Evolutionary conservation across 129 eudicot species (phyloP).

Genomic region (Flaveria linearis): DNA sequence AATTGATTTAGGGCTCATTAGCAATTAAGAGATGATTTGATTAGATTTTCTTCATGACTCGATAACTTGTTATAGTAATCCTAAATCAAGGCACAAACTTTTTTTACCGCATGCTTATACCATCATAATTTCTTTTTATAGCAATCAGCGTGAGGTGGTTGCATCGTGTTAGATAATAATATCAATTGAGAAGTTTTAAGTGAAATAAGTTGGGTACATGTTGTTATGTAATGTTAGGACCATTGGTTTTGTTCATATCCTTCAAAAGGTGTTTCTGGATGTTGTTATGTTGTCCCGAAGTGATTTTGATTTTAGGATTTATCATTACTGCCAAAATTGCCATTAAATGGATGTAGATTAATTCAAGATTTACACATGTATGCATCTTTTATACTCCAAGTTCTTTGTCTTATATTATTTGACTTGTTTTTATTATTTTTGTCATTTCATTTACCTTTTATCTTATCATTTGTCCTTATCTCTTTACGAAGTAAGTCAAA

Average conservation of each 20-base stretch:
- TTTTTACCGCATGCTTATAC: not conserved
- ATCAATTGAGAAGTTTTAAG: not conserved
- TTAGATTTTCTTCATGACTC: too few relatives aligned
- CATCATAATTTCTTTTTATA: not conserved
- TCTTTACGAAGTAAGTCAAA: too few relatives aligned
- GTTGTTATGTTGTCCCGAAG: conserved; percentile 30
- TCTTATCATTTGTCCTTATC: not conserved
- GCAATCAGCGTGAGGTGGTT: not conserved
- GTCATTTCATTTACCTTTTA: not conserved
- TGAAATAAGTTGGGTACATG: conserved; percentile 16
- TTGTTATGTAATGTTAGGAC: conserved; percentile 20
- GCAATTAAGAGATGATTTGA: too few relatives aligned
- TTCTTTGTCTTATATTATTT: too few relatives aligned
- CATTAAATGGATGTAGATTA: conserved; percentile 27
- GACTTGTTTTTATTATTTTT: not conserved
- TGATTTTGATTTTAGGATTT: conserved; percentile 19
- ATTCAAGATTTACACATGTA: conserved; percentile 20
- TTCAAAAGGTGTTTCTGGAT: conserved; percentile 26
- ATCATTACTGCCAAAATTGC: conserved; percentile 22
- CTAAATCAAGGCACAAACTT: too few relatives aligned
- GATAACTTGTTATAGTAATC: too few relatives aligned
- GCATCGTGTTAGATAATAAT: not conserved
- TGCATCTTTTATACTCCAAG: not conserved
- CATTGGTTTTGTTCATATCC: conserved; percentile 24
- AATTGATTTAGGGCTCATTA: too few relatives aligned